Percentiles rank a stretch among this genome's conserved stretches.
phyloP scores from a whole-genome alignment of 2,329 filamentous ascomycete genomes.

The Chrysoporthe puriensis region DNA sequence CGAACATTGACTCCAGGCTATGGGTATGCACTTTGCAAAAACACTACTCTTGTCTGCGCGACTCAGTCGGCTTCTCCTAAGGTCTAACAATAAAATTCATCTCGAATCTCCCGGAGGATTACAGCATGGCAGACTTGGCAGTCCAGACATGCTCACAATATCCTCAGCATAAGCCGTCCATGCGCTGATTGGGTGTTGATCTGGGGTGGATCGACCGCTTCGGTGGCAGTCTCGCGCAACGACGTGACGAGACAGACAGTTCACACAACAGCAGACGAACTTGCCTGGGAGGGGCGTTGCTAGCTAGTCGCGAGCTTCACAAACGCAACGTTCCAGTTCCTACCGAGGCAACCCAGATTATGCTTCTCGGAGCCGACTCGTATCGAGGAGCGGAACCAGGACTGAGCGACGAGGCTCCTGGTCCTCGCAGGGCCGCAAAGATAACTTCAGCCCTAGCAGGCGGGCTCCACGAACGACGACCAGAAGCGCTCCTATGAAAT shows the following conservation, averaged over 20 bases:
- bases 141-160: neutral
- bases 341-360: neutral
- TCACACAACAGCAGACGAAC: neutral
- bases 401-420: neutral
- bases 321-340: conserved; percentile 3
- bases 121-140: neutral
- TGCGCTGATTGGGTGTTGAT: conserved; percentile 6
- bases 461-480: neutral
- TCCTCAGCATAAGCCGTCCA: neutral
- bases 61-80: neutral
- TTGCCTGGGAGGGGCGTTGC: neutral
- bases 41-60: neutral
- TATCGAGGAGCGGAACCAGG: neutral
- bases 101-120: neutral
- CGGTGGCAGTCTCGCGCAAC: neutral
- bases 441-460: conserved; percentile 4
- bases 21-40: neutral
- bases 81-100: neutral
- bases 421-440: neutral
- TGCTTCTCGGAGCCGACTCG: neutral
- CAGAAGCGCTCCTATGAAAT: neutral
- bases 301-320: neutral
- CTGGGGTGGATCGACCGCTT: neutral
- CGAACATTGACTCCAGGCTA: too few species aligned
- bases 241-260: neutral